Base-by-base conservation (phyloP, 2,329 filamentous ascomycete species). In the Aspergillus udagawae region DNA sequence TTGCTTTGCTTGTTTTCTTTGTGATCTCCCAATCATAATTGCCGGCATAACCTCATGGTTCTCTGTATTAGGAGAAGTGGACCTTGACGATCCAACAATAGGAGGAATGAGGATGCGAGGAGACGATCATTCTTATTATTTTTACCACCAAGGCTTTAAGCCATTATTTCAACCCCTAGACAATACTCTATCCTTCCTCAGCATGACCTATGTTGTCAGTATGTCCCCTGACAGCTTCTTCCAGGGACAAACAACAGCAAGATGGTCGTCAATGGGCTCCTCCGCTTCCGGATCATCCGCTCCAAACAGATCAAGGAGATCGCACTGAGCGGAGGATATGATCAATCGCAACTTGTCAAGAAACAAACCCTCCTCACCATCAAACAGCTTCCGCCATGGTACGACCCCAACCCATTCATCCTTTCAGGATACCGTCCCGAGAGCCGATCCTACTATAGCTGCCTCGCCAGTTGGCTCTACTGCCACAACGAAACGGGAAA, bases 401-500 rank as follows among this genome's bases (percentile, higher is more conserved):
- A 73, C 54, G 71, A 75, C 56, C 70, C 76, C 59, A 80, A 79
- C 58, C 62, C 66, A 8, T 76, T 71, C 60, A 76, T 80, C 53
- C 66, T 67, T 27, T 65, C 68, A 6, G 77, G 76, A 23, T 82
- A 81, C 60, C 76, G 79, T 14, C 75, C 75, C 8, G 71, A 73
- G 12, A 75, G 73, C 8, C 62, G 70, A 47, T 80, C 78, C 0
- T 63, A 64, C 14, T 53, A 49, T 2, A 61, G 57, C 7, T 81
- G 72, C 59, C 63, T 80, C 53, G 54, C 62, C 17, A 80, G 78
- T 60, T 75, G 72, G 69, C 56, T 64, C 4, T 77, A 78, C 63
- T 58, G 75, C 12, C 77, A 79, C 65, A 79, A 79, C 58, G 77
- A 80, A 63, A 69, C 73, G 0, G 60, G 72, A 62, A 79, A 79